These are phyloP conservation scores for Cunninghamia lanceolata DNA, from an alignment of 75 land plant genomes.

Conservation along the genomic window DNA sequence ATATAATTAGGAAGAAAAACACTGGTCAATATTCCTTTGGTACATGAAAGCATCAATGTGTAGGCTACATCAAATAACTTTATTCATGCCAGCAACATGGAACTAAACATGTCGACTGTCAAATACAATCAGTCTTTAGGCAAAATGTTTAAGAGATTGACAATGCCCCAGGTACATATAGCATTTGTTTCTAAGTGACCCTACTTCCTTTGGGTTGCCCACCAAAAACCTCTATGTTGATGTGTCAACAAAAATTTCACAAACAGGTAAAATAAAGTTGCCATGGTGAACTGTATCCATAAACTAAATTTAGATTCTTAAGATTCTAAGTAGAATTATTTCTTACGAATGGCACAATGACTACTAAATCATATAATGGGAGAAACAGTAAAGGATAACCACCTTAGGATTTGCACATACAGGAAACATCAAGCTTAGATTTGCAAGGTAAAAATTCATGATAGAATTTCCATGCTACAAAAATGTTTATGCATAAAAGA, in stretches of 20 bases:
- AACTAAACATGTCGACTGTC: background rate
- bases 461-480: background rate
- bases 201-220: background rate
- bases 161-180: background rate
- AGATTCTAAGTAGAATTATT: background rate
- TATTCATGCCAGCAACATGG: background rate
- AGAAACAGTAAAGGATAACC: background rate
- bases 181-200: background rate
- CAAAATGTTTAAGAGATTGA: background rate
- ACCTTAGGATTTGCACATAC: background rate
- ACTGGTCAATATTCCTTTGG: background rate
- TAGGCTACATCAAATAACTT: background rate
- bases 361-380: background rate
- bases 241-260: background rate
- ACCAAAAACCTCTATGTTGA: background rate
- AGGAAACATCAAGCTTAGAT: background rate
- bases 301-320: background rate
- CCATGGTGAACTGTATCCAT: background rate
- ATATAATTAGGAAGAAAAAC: background rate
- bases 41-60: background rate
- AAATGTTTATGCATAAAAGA: background rate
- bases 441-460: background rate
- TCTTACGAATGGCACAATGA: background rate
- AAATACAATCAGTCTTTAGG: background rate
- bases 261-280: background rate